phyloP scores from a whole-genome alignment of 352 stramenopile genomes.

The Phytopythium mirpurense region DNA sequence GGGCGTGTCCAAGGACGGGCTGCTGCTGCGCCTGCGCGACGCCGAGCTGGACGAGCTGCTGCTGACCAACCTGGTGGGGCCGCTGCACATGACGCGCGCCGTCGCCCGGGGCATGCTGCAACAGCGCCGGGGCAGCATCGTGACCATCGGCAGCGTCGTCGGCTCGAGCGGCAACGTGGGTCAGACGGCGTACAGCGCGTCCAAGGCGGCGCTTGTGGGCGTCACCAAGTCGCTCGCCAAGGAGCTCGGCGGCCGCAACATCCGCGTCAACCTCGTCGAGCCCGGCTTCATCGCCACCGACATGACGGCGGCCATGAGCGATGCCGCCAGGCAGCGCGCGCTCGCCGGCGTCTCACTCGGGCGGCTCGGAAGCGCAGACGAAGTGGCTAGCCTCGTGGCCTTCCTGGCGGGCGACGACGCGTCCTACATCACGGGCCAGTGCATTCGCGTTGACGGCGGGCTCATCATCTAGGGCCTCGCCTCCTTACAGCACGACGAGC shows the following conservation, averaged over 20 bases:
- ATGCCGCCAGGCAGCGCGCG: constrained; percentile 39
- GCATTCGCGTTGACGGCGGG: constrained; percentile 76
- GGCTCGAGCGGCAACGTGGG: constrained; percentile 66
- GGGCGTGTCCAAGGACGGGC: constrained; percentile 58
- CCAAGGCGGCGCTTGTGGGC: constrained; percentile 70
- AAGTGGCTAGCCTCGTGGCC: constrained; percentile 75
- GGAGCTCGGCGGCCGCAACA: constrained; percentile 76
- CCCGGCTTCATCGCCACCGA: constrained; percentile 81
- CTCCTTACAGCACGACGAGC: constrained; percentile 3
- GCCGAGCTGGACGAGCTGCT: constrained; percentile 64
- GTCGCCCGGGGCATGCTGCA: constrained; percentile 78
- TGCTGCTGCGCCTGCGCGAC: constrained; percentile 61
- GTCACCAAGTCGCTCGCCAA: constrained; percentile 80
- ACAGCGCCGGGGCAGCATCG: constrained; percentile 58
- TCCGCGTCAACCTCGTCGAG: constrained; percentile 87
- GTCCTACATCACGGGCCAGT: constrained; percentile 83
- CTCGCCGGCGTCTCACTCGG: constrained; percentile 50
- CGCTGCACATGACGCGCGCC: constrained; percentile 68
- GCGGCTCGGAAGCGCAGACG: constrained; percentile 54
- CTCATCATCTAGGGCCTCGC: constrained; percentile 46
- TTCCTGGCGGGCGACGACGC: constrained; percentile 75
- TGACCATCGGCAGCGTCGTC: constrained; percentile 86
- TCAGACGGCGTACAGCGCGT: constrained; percentile 78
- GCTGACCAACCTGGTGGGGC: constrained; percentile 70
- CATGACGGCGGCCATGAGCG: constrained; percentile 67